Evolutionary conservation across 306 rosid species (phyloP).

Genomic region (Quercus dentata): DNA sequence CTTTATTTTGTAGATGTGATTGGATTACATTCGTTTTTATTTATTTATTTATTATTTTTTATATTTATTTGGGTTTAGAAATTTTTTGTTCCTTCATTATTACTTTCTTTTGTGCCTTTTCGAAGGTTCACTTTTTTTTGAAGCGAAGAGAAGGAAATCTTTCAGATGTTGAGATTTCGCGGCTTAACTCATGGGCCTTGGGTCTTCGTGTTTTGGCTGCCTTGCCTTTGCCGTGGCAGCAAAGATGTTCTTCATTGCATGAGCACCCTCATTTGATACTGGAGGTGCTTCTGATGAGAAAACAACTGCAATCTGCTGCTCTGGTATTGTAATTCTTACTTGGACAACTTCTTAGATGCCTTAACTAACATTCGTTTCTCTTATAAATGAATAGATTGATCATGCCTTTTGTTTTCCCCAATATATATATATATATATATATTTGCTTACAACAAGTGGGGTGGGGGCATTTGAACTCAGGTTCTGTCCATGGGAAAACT

Average conservation of each 20-base stretch:
- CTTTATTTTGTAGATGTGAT: not conserved
- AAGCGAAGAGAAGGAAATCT: slow-evolving; percentile 98
- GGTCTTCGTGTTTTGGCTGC: slow-evolving; percentile 96
- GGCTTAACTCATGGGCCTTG: slow-evolving; percentile 97
- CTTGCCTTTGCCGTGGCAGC: slow-evolving; percentile 98
- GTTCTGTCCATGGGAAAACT: not conserved
- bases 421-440: too few species aligned
- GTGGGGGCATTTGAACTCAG: not conserved
- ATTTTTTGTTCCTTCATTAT: slow-evolving; percentile 25
- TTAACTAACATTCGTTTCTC: slow-evolving; percentile 12
- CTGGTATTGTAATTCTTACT: slow-evolving; percentile 50
- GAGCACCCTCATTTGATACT: slow-evolving; percentile 90
- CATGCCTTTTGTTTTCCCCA: not conserved
- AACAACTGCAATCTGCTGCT: slow-evolving; percentile 89
- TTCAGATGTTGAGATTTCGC: slow-evolving; percentile 76
- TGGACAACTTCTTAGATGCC: slow-evolving; percentile 16
- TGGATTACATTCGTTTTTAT: not conserved
- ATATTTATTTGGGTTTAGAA: slow-evolving; percentile 6
- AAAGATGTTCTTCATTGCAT: slow-evolving; percentile 93
- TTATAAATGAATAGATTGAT: not conserved
- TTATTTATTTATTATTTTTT: too few species aligned
- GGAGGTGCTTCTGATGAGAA: slow-evolving; percentile 96
- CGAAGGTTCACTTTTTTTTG: slow-evolving; percentile 94
- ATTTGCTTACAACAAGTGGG: too few species aligned
- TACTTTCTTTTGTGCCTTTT: slow-evolving; percentile 20